Evolutionary conservation across 306 rosid species (phyloP), one percentile per base, ranked within the genome.

Genomic region (Cicer chorassanicum): DNA sequence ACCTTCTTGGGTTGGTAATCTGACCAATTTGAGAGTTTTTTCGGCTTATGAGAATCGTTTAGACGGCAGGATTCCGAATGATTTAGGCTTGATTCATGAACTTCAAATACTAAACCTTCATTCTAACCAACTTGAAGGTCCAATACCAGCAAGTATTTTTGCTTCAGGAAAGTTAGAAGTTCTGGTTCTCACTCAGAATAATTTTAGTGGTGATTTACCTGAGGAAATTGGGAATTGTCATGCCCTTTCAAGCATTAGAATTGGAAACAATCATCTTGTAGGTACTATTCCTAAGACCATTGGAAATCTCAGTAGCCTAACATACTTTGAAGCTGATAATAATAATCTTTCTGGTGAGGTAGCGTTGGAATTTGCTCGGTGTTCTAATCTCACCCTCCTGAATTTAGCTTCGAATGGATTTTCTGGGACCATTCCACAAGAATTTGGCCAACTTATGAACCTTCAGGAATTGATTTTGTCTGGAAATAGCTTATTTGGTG

Each of bases 401-500:
- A 95, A 95, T 85, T 85, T 95, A 75, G 98, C 99, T 82, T 90
- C 91, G 8, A 95, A 95, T 63, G 98, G 93, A 61, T 90, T 95
- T 81, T 82, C 88, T 0, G 99, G 99, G 43, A 63, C 49, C 8
- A 89, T 95, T 76, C 99, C 99, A 0, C 76, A 69, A 0, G 96
- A 90, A 79, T 82, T 92, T 59, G 99, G 97, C 59, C 87, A 84
- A 70, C 96, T 95, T 21, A 78, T 88, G 96, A 90, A 88, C 81
- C 85, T 95, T 60, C 99, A 95, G 91, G 99, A 95, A 67, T 82
- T 95, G 18, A 95, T 95, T 83, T 91, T 95, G 70, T 92, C 98
- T 5, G 91, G 90, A 36, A 95, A 95, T 68, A 83, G 82, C 72
- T 80, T 95, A 43, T 89, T 81, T 70, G 99, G 99, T 18, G 96